These are phyloP conservation scores for Eutypa lata DNA, from an alignment of 2,329 filamentous ascomycete species.

Conservation along the genomic window DNA sequence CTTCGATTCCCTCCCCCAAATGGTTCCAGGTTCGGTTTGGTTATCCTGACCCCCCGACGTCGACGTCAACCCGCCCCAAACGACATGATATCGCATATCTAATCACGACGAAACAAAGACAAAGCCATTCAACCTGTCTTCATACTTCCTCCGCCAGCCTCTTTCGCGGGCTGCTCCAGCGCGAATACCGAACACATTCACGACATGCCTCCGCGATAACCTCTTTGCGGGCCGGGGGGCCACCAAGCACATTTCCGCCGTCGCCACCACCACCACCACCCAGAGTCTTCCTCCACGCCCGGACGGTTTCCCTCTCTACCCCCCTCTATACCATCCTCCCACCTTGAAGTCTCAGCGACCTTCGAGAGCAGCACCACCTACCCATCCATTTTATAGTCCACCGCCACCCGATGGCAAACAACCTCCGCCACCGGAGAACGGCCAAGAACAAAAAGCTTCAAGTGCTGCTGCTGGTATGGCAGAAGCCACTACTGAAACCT, in stretches of 20 bases:
- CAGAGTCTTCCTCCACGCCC: conserved; percentile 26
- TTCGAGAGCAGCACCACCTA: too few species aligned
- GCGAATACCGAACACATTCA: conserved; percentile 35
- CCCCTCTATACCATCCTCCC: conserved; percentile 17
- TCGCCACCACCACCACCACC: conserved; percentile 10
- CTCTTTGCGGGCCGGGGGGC: conserved; percentile 34
- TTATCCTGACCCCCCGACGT: too few species aligned
- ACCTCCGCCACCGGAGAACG: neutral
- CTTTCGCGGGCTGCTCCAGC: conserved; percentile 42
- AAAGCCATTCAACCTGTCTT: conserved; percentile 30
- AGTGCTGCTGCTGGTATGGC: neutral
- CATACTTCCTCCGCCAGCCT: conserved; percentile 26
- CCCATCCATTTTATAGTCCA: too few species aligned
- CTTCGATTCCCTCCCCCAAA: too few species aligned
- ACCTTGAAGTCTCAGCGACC: too few species aligned
- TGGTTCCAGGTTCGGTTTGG: too few species aligned
- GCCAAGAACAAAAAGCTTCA: neutral
- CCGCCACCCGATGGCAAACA: conserved; percentile 1
- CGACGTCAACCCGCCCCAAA: conserved; percentile 2
- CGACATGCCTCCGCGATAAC: conserved; percentile 41
- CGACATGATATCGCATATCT: conserved; percentile 22
- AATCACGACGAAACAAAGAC: too few species aligned
- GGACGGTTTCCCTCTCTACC: conserved; percentile 16
- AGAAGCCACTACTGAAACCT: too few species aligned
- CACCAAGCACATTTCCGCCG: conserved; percentile 22